Base-by-base conservation (phyloP, 2,329 filamentous ascomycete genomes). In the Cladosporium phlei region DNA sequence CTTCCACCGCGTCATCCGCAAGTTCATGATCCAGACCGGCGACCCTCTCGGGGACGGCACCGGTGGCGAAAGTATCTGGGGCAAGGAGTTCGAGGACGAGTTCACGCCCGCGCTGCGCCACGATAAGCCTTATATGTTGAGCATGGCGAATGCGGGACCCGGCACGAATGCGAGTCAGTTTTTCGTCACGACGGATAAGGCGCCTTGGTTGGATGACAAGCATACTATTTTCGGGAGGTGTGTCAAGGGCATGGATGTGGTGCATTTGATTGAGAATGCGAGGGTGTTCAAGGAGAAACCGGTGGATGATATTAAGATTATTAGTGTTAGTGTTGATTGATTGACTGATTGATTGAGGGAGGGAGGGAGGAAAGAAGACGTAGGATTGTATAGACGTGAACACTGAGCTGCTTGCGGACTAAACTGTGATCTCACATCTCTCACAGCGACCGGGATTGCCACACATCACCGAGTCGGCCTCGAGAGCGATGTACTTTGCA, bases 161-260 rank as follows among this genome's bases (percentile, higher is more conserved):
- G 89, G 91, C 59, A 96, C 90, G 27, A 98, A 98, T 64, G 93
- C 86, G 11, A 93, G 86, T 61, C 93, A 98, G 66, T 98, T 98
- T 66, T 98, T 98, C 61, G 95, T 98, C 56, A 98, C 93, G 0
- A 96, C 91, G 0, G 94, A 96, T 68, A 95, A 95, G 71, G 89
- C 93, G 73, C 85, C 89, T 5, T 98, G 93, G 93, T 70, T 98
- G 43, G 93, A 98, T 65, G 84, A 86, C 53, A 95, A 96, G 67
- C 93, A 98, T 66, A 97, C 91, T 0, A 87, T 98, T 44, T 98
- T 98, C 64, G 93, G 93, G 1, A 77, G 93, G 30, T 90, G 88
- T 1, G 84, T 91, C 28, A 85, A 90, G 63, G 93, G 93, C 0
- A 72, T 97, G 63, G 93, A 98, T 66, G 88, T 98, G 16, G 83